Evolutionary conservation across 768 basidiomycete species (phyloP), one percentile per base, ranked within the genome.

Genomic region (Cystoderma amianthinum): DNA sequence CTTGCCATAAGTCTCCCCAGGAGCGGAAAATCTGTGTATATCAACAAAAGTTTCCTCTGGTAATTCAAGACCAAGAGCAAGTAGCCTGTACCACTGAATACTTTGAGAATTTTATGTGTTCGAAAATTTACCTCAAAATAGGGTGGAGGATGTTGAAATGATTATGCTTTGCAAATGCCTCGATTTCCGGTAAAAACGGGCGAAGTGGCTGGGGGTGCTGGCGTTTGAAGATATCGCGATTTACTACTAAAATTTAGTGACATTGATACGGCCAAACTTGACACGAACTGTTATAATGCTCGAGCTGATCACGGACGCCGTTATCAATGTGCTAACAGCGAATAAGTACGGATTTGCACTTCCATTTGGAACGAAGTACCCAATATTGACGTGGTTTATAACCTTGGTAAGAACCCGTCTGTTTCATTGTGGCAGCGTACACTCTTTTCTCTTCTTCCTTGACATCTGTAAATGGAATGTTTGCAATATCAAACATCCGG

Each of bases 401-500:
- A 2, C 72, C 72, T 43, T 67, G 63, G 45, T 62, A 72, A 7
- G n/a, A 22, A 17, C 18, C 20, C 9, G 20, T 39, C 17, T 19
- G 11, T 12, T 20, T 69, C 41, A 65, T 65, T 23, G 54, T 59
- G 1, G 60, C 66, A 2, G 51, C 52, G 43, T 71, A 69, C 17
- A 44, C 43, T 39, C 61, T 46, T 50, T 72, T 74, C 55, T 76
- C 72, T 20, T 68, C 68, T 0, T 57, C 54, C 1, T 46, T 43
- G 5, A 72, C 68, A 22, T 57, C 54, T 4, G 62, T 55, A 45
- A 74, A 72, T 11, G 68, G 59, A 4, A 73, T 44, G 39, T 72
- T 59, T 1, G 71, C 71, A 32, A 76, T 69, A 44, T 71, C 69
- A 46, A 74, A 70, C 10, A 74, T 65, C 13, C 70, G 60, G 13